A percentile compares a stretch with the other conserved stretches of the same genome.
Evolutionary conservation across 2,329 filamentous ascomycete species (phyloP).

Genomic region (Thermoascus crustaceus): DNA sequence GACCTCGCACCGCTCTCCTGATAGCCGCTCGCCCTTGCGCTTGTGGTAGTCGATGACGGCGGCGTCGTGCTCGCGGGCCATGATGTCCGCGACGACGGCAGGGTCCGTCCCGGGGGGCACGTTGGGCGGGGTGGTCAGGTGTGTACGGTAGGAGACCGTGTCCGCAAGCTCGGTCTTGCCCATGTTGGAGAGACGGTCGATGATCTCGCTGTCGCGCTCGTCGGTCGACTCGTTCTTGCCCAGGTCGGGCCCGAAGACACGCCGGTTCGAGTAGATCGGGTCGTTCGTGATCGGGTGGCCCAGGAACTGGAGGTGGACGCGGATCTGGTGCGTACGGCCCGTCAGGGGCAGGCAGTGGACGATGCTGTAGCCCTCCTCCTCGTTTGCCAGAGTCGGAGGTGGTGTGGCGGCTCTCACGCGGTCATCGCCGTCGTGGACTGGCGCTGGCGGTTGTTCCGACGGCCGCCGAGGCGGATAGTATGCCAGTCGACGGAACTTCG

Average conservation of each 20-base stretch:
- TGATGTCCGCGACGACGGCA: constrained; percentile 31
- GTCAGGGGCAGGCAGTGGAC: constrained; percentile 91
- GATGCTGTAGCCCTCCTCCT: constrained; percentile 73
- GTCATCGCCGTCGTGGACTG: constrained; percentile 16
- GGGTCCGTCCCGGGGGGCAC: constrained; percentile 30
- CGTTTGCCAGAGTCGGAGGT: constrained; percentile 30
- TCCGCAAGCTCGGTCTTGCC: constrained; percentile 89
- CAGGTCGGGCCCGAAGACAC: constrained; percentile 77
- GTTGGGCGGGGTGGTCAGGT: constrained; percentile 31
- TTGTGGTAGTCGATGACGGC: constrained; percentile 88
- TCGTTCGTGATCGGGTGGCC: constrained; percentile 96
- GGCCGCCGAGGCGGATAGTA: constrained; percentile 64
- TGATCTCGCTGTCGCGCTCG: constrained; percentile 81
- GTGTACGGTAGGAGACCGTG: constrained; percentile 73
- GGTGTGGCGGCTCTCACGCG: constrained; percentile 22
- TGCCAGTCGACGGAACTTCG: constrained; percentile 84
- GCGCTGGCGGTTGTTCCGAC: constrained; percentile 16
- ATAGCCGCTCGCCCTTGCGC: constrained; percentile 86
- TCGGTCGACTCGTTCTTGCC: constrained; percentile 59
- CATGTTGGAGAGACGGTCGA: constrained; percentile 77
- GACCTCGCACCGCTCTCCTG: constrained; percentile 68
- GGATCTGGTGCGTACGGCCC: constrained; percentile 86
- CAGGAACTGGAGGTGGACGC: constrained; percentile 89
- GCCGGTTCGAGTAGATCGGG: constrained; percentile 91
- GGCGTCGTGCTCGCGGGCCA: constrained; percentile 54